phyloP scores from a whole-genome alignment of 768 basidiomycete genomes.

The Leccinellum rugosiceps region DNA sequence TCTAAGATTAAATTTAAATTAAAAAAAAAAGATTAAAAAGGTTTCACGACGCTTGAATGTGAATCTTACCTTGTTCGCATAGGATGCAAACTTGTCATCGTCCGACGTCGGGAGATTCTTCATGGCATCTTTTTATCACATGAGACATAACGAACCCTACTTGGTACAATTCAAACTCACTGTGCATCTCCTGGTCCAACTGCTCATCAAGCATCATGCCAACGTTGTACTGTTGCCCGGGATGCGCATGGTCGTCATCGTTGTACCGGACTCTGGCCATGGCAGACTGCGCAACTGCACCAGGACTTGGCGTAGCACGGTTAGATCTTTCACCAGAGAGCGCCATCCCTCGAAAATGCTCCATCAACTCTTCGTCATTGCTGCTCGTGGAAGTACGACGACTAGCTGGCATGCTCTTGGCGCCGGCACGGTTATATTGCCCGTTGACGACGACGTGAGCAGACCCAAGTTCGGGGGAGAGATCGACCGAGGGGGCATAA shows the following conservation, averaged over 20 bases:
- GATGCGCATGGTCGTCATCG: conserved; percentile 57
- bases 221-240: conserved; percentile 68
- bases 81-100: conserved; percentile 79
- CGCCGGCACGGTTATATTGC: conserved; percentile 68
- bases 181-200: conserved; percentile 91
- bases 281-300: conserved; percentile 50
- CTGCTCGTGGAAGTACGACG: conserved; percentile 86
- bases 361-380: conserved; percentile 78
- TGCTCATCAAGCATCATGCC: conserved; percentile 94
- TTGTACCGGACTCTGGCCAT: conserved; percentile 51
- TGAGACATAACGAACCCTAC: conserved; percentile 14
- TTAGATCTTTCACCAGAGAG: conserved; percentile 61
- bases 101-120: conserved; percentile 83
- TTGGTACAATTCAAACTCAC: conserved; percentile 43
- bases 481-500: conserved; percentile 74
- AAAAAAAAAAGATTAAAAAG: too few species aligned
- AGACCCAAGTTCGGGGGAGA: conserved; percentile 63
- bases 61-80: conserved; percentile 57
- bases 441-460: conserved; percentile 41
- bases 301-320: conserved; percentile 54
- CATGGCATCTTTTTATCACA: conserved; percentile 72
- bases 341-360: conserved; percentile 70
- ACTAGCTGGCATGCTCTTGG: conserved; percentile 92
- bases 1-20: conserved; percentile 37
- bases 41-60: background rate